A percentile compares a stretch with the other conserved stretches of the same genome.
Conservation (phyloP, 2,329 filamentous ascomycete genomes). For the Colletotrichum theobromicola region DNA sequence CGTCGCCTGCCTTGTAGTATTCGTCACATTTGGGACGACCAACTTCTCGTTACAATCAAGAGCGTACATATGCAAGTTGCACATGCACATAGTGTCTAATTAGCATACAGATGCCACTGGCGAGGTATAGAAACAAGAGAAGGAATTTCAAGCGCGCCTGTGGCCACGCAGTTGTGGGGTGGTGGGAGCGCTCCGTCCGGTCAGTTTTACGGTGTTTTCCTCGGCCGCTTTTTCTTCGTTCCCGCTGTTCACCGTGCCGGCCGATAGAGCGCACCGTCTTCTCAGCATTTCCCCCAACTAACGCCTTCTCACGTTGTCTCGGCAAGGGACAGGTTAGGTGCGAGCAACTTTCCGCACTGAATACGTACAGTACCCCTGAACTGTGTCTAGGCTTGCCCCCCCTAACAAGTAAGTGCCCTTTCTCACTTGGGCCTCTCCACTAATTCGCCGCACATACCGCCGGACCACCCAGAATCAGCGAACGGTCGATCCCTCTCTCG, state of each 20-base stretch:
- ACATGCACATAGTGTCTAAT: background rate
- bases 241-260: background rate
- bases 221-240: slow-evolving; percentile 16
- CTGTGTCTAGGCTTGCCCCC: background rate
- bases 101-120: background rate
- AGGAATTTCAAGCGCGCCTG: background rate
- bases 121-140: background rate
- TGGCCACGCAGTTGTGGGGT: background rate
- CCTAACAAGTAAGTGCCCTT: background rate
- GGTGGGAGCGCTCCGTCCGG: background rate
- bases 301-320: background rate
- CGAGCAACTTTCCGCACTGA: background rate
- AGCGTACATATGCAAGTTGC: no score
- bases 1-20: background rate
- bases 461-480: slow-evolving; percentile 43
- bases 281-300: background rate
- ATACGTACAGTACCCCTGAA: background rate
- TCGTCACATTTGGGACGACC: background rate
- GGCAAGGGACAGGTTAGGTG: background rate
- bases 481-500: slow-evolving; percentile 15
- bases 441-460: slow-evolving; percentile 65
- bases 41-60: background rate
- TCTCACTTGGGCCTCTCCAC: slow-evolving; percentile 46
- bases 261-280: background rate
- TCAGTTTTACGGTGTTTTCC: slow-evolving; percentile 10